Percentiles rank a stretch among this genome's conserved stretches.
Evolutionary conservation across 805 yeast genomes (phyloP).

Genomic region (Phaffomyces opuntiae): DNA sequence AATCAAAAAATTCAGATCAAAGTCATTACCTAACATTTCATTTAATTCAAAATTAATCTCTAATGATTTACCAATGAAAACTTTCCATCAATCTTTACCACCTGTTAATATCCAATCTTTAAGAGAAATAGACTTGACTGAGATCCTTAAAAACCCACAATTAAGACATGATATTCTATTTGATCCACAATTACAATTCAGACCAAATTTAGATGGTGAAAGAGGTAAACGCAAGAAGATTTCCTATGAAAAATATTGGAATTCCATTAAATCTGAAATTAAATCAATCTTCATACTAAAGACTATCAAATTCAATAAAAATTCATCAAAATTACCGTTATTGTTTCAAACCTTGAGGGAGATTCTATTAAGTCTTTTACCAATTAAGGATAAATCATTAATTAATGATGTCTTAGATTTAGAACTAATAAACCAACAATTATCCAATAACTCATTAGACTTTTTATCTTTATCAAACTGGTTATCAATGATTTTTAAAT

Average conservation of each 20-base stretch:
- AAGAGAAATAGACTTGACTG: slow-evolving; percentile 81
- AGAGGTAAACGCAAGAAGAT: slow-evolving; percentile 73
- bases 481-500: slow-evolving; percentile 72
- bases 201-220: slow-evolving; percentile 90
- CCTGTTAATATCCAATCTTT: slow-evolving; percentile 79
- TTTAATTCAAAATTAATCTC: slow-evolving; percentile 6
- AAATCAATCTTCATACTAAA: slow-evolving; percentile 28
- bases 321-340: slow-evolving; percentile 40
- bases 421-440: slow-evolving; percentile 68
- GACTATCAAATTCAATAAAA: slow-evolving; percentile 14
- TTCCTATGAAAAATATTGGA: slow-evolving; percentile 80
- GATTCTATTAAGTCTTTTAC: slow-evolving; percentile 67
- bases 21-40: slow-evolving; percentile 22
- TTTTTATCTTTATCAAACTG: slow-evolving; percentile 65
- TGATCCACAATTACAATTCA: slow-evolving; percentile 85
- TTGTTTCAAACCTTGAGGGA: slow-evolving; percentile 74
- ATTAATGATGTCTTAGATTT: slow-evolving; percentile 72
- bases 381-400: slow-evolving; percentile 61
- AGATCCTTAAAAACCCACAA: slow-evolving; percentile 86
- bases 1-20: slow-evolving; percentile 22
- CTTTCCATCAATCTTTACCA: slow-evolving; percentile 48
- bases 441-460: slow-evolving; percentile 63
- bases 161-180: slow-evolving; percentile 87
- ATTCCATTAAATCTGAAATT: slow-evolving; percentile 64
- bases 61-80: slow-evolving; percentile 1